phyloP scores from a whole-genome alignment of 306 rosid genomes.

The Inga laurina region DNA sequence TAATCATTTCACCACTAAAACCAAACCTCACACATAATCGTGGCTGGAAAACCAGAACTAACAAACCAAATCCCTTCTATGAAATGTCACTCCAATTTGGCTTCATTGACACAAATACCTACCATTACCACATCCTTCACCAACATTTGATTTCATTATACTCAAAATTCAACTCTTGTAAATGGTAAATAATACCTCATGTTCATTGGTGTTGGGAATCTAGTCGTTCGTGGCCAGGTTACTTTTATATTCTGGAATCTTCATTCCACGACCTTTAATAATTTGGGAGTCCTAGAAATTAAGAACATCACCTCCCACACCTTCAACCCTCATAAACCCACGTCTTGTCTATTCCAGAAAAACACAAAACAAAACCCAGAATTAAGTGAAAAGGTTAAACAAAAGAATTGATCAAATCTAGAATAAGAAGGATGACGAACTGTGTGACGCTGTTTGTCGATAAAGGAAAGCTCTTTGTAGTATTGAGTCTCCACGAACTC shows the following conservation, averaged over 20 bases:
- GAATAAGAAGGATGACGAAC: constrained; percentile 25
- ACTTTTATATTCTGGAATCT: constrained; percentile 41
- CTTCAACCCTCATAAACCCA: constrained; percentile 61
- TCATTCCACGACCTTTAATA: constrained; percentile 23
- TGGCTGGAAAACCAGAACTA: too few relatives aligned
- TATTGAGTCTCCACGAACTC: constrained; percentile 69
- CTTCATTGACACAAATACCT: constrained; percentile 46
- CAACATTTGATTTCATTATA: not conserved
- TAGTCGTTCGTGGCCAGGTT: constrained; percentile 88
- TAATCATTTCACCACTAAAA: too few relatives aligned
- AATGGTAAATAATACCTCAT: constrained; percentile 25
- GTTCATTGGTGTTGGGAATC: constrained; percentile 53
- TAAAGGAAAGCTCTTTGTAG: constrained; percentile 54
- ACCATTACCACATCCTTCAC: not conserved
- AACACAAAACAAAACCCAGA: not conserved
- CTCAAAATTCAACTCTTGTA: not conserved
- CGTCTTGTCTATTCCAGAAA: constrained; percentile 55
- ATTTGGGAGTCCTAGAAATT: constrained; percentile 21
- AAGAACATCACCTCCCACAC: constrained; percentile 35
- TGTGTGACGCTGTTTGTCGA: constrained; percentile 69
- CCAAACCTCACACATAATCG: too few relatives aligned
- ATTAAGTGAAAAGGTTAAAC: not conserved
- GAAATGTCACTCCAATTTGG: constrained; percentile 59
- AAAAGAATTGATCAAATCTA: not conserved
- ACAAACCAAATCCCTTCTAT: not conserved